These are phyloP conservation scores for Entoloma clypeatum DNA, from an alignment of 1,284 basidiomycete species.

Conservation along the genomic window DNA sequence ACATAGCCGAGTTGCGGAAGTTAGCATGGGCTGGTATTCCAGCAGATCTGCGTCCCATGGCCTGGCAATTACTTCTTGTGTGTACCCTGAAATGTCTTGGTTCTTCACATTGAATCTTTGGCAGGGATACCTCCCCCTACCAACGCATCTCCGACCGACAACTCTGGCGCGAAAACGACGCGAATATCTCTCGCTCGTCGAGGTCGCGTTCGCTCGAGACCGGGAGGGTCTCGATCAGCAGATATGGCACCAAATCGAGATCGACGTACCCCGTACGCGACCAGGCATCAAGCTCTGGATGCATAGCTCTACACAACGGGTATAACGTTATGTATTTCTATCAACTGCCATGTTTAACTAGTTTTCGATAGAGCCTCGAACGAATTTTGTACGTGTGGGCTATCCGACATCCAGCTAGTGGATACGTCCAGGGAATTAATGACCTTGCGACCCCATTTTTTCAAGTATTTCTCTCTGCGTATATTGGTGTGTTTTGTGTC, in stretches of 20 bases:
- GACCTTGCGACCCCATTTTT: conserved; percentile 95
- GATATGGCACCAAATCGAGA: conserved; percentile 98
- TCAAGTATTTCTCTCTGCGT: conserved; percentile 88
- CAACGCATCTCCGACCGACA: conserved; percentile 70
- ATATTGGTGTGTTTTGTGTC: conserved; percentile 63
- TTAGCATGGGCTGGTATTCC: conserved; percentile 98
- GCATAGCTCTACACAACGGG: conserved; percentile 81
- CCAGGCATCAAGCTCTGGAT: conserved; percentile 92
- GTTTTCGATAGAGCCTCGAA: conserved; percentile 73
- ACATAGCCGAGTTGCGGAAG: conserved; percentile 75
- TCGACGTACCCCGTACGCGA: conserved; percentile 91
- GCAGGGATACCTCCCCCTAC: conserved; percentile 90
- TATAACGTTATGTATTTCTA: conserved; percentile 34
- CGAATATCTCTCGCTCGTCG: conserved; percentile 88
- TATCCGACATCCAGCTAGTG: conserved; percentile 92
- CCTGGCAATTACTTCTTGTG: conserved; percentile 93
- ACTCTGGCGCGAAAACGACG: conserved; percentile 86
- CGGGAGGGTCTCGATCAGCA: conserved; percentile 83
- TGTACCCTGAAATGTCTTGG: conserved; percentile 29
- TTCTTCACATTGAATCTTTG: not conserved
- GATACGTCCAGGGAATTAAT: conserved; percentile 97
- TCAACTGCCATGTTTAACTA: conserved; percentile 17
- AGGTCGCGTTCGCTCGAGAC: conserved; percentile 88
- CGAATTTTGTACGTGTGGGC: conserved; percentile 97
- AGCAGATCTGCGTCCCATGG: conserved; percentile 80